phyloP scores from a whole-genome alignment of 2,329 filamentous ascomycete genomes.

The Fusarium gaditjirri region DNA sequence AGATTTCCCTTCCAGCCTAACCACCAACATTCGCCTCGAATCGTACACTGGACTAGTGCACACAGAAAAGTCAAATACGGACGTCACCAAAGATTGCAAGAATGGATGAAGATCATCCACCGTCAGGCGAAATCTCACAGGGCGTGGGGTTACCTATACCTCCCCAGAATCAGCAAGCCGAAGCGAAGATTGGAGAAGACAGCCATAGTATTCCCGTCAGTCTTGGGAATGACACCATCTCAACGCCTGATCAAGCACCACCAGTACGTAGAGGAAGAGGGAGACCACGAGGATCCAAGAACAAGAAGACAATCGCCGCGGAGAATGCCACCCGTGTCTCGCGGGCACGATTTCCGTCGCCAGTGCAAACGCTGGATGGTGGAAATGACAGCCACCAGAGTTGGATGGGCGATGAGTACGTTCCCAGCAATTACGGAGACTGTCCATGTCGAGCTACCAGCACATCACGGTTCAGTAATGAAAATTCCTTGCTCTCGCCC shows the following conservation, averaged over 20 bases:
- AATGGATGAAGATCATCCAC: neutral
- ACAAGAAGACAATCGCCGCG: neutral
- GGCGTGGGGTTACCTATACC: rapidly evolving
- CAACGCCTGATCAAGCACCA: no score
- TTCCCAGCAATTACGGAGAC: neutral
- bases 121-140: neutral
- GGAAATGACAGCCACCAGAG: neutral
- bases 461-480: rapidly evolving
- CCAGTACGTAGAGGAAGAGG: neutral
- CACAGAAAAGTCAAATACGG: no score
- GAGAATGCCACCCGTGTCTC: neutral
- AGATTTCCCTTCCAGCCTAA: neutral
- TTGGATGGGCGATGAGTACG: neutral
- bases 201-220: neutral
- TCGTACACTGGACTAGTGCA: neutral
- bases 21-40: neutral
- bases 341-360: neutral
- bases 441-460: neutral
- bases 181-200: neutral
- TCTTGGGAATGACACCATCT: neutral
- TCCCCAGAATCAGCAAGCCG: neutral
- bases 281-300: neutral
- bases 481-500: rapidly evolving
- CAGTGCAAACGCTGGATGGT: neutral
- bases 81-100: rapidly evolving